Evolutionary conservation across 2,329 filamentous ascomycete genomes (phyloP).

Genomic region (Chaetomium strumarium): DNA sequence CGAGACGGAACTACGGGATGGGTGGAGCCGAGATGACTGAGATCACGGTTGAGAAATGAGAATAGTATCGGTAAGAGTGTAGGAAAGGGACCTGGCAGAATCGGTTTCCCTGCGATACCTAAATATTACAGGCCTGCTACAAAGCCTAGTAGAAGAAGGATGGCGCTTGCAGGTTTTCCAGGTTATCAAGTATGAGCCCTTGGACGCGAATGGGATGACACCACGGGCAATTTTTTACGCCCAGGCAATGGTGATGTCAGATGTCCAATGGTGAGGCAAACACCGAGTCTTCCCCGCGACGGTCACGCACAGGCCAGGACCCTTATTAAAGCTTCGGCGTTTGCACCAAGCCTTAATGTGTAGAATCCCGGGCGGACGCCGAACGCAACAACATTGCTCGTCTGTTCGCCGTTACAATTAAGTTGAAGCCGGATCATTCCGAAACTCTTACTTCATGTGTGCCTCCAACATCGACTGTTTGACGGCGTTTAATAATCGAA

Average conservation of each 20-base stretch:
- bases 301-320: conserved; percentile 2
- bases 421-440: conserved; percentile 1
- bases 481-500: neutral
- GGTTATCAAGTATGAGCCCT: too few species aligned
- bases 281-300: conserved; percentile 18
- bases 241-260: conserved; percentile 18
- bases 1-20: neutral
- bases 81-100: too few species aligned
- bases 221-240: neutral
- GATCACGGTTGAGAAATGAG: too few species aligned
- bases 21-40: too few species aligned
- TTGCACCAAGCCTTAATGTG: neutral
- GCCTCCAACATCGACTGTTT: too few species aligned
- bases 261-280: neutral
- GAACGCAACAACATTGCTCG: neutral
- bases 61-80: too few species aligned
- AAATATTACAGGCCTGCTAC: too few species aligned
- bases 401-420: neutral
- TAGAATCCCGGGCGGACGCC: conserved; percentile 12
- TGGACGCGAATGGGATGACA: too few species aligned
- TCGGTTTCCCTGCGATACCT: too few species aligned
- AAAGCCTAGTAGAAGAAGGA: too few species aligned
- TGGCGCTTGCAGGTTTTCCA: too few species aligned
- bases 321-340: neutral
- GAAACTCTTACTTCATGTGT: neutral